Evolutionary conservation across 2,329 filamentous ascomycete genomes (phyloP), one percentile per base, ranked within the genome.

Genomic region (Aspergillus ochraceus): DNA sequence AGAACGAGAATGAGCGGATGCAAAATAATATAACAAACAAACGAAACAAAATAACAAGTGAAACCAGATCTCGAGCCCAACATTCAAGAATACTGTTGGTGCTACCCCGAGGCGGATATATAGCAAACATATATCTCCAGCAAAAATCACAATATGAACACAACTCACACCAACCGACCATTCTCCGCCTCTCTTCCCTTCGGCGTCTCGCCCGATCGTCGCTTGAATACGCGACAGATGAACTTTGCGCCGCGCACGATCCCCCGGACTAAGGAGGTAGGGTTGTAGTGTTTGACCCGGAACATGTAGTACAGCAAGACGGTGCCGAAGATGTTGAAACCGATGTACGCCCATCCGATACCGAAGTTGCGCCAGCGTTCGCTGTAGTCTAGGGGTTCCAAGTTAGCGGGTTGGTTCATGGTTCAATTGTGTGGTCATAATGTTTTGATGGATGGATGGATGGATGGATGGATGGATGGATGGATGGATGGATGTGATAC

Each of bases 321-420:
- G 0, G 85, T 84, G 0, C 78, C 84, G 30, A 73, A 72, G n/a
- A 86, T 72, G 68, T 88, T 88, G 70, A 88, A 85, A 12, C 79
- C 70, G 57, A 87, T 80, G 60, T 84, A 89, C 0, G 79, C 81
- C 78, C 83, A 87, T 54, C 87, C 75, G 26, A 90, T 74, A 1
- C 86, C 88, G 69, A 88, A 88, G 71, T 91, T 89, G 59, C 88
- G 82, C 88, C 88, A 91, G 26, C 86, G 77, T 29, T 89, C 77
- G 29, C 64, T 70, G 70, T 88, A 90, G 60, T 79, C 70, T 58
- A 50, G 52, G 19, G 5, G 2, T 19, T 52, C 11, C 4, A 3
- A 14, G 6, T 29, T 29, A 29, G 26, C 26, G 26, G 4, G 36
- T 29, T 45, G 2, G 53, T 65, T 52, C 62, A 58, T 50, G 2